A percentile compares a stretch with the other conserved stretches of the same genome.
Conservation (phyloP, 2,329 filamentous ascomycete species). For the Hirsutella thompsonii region DNA sequence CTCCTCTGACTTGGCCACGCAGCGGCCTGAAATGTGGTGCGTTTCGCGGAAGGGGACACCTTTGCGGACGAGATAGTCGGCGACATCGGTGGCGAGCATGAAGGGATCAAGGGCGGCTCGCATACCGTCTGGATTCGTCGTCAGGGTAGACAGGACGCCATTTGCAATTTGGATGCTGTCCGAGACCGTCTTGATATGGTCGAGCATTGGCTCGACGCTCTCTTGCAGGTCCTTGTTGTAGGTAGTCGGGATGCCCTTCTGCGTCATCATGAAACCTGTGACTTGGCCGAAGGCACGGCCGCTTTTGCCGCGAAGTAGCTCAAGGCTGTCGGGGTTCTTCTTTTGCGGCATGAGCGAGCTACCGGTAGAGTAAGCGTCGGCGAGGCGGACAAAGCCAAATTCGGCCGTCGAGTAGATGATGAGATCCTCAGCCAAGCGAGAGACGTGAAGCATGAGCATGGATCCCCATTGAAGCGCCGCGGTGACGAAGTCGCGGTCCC, state of each 20-base stretch:
- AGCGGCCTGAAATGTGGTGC: conserved; percentile 63
- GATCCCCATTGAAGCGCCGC: conserved; percentile 72
- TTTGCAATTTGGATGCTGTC: conserved; percentile 76
- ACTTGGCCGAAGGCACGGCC: conserved; percentile 71
- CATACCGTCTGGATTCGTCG: conserved; percentile 63
- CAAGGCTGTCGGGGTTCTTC: conserved; percentile 57
- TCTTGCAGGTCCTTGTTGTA: conserved; percentile 95
- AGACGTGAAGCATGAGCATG: conserved; percentile 69
- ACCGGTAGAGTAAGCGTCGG: conserved; percentile 70
- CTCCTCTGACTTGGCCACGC: conserved; percentile 24
- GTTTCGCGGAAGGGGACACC: conserved; percentile 69
- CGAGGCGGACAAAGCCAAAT: conserved; percentile 63
- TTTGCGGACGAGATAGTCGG: conserved; percentile 50
- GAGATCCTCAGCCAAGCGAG: conserved; percentile 71
- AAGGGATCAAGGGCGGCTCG: conserved; percentile 62
- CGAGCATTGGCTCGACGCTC: conserved; percentile 72
- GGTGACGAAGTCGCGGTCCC: conserved; percentile 69
- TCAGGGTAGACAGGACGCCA: conserved; percentile 64
- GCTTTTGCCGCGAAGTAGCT: conserved; percentile 59
- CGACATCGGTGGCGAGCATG: conserved; percentile 67
- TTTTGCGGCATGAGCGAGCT: conserved; percentile 63
- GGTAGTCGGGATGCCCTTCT: conserved; percentile 59
- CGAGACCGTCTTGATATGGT: conserved; percentile 67
- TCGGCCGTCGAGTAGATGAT: conserved; percentile 71
- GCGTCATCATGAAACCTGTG: conserved; percentile 61